Evolutionary conservation across 768 basidiomycete genomes (phyloP), one percentile per base, ranked within the genome.

Genomic region (Serendipita vermifera): DNA sequence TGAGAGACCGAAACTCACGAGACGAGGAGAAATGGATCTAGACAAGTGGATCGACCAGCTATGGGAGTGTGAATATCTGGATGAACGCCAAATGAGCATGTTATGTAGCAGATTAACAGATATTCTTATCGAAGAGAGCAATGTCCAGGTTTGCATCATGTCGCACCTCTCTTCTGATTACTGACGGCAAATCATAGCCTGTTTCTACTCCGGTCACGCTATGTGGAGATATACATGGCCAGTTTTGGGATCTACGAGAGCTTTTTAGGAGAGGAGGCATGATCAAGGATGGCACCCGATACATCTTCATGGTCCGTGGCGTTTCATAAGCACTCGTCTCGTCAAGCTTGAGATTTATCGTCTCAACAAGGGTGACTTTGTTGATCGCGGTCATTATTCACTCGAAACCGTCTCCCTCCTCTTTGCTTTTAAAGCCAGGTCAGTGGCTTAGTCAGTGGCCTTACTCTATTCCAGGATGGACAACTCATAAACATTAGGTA

Each of bases 191-290:
- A 27, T 36, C n/a, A 9, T 51, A 51, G 46, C 46, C 46, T 24
- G 46, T 51, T 22, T 51, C 46, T 22, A 51, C 46, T 27, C 46
- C 46, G n/a, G 46, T 51, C 46, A 51, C 46, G 22, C 85, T 90
- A 61, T 89, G 87, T 65, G 93, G 93, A 29, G 93, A 97, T 66
- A 94, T 98, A 54, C 93, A 98, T 64, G 93, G 93, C 24, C 94
- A 98, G 67, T 96, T 96, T 70, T 98, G 91, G 85, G 94, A 98
- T 65, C 73, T 98, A 43, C 75, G 93, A 31, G 92, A 99, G 71
- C 71, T 99, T 53, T 73, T 96, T 62, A 72, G 86, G 62, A 82
- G 87, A 58, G 91, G 91, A 1, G 89, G 92, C 4, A 79, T 77
- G 59, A 81, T 90, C 5, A 89, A 90, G 6, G 85, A 83, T 35